Evolutionary conservation across 345 rosid genomes (phyloP).

Genomic region (Acer negundo): DNA sequence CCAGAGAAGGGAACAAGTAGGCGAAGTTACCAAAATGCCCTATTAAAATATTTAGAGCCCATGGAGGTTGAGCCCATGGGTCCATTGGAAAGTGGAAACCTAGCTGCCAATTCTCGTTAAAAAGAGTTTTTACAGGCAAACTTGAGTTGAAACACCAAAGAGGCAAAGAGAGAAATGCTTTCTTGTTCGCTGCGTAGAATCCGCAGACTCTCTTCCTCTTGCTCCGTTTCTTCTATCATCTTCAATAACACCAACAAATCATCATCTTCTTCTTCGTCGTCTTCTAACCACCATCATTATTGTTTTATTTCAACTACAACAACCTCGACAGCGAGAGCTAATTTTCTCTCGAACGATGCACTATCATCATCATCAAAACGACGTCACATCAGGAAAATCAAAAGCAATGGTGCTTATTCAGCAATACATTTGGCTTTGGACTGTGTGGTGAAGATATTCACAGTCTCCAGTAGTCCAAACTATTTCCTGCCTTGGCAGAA

Average conservation of each 20-base stretch:
- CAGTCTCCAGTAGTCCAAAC: conserved; percentile 56
- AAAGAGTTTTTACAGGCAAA: too few relatives aligned
- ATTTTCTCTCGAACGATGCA: neutral
- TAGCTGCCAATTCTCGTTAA: too few relatives aligned
- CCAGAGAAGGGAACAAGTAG: too few relatives aligned
- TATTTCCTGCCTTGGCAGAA: conserved; percentile 77
- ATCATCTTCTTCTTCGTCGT: neutral
- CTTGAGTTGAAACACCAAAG: too few relatives aligned
- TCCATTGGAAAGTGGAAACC: too few relatives aligned
- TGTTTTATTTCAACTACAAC: neutral
- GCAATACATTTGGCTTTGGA: conserved; percentile 55
- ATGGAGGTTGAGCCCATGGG: too few relatives aligned
- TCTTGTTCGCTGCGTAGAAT: conserved; percentile 12
- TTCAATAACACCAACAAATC: neutral
- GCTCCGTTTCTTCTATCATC: neutral
- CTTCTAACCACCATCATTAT: neutral
- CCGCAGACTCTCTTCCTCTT: conserved; percentile 3
- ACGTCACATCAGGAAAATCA: neutral
- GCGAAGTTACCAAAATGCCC: too few relatives aligned
- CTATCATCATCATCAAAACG: neutral
- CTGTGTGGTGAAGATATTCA: conserved; percentile 72
- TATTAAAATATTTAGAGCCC: too few relatives aligned
- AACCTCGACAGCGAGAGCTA: neutral
- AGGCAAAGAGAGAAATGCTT: neutral
- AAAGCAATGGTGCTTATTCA: conserved; percentile 28